Evolutionary conservation across 2,329 filamentous ascomycete genomes (phyloP).

Genomic region (Ceratocystis cacaofunesta): DNA sequence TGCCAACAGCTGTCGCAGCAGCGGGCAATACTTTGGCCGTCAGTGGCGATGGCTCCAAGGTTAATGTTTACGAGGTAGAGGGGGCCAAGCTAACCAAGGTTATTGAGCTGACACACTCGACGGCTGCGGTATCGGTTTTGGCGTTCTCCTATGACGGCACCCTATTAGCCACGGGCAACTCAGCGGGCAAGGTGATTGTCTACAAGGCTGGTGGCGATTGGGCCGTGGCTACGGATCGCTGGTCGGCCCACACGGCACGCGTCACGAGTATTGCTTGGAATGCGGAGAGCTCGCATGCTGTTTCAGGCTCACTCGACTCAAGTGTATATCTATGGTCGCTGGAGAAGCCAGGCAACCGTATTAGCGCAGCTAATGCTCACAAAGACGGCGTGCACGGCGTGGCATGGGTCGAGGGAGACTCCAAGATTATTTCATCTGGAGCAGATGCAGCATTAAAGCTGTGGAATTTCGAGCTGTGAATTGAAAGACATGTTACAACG

Average conservation of each 20-base stretch:
- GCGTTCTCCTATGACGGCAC: constrained; percentile 68
- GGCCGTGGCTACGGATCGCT: constrained; percentile 61
- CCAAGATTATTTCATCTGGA: constrained; percentile 61
- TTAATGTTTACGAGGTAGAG: constrained; percentile 50
- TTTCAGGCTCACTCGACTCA: constrained; percentile 76
- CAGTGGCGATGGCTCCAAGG: constrained; percentile 56
- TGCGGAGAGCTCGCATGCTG: constrained; percentile 57
- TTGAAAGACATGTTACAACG: background rate
- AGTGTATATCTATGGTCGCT: constrained; percentile 89
- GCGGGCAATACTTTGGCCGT: constrained; percentile 55
- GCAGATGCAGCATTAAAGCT: constrained; percentile 84
- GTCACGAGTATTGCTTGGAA: constrained; percentile 59
- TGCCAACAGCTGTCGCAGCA: constrained; percentile 58
- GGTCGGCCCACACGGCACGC: constrained; percentile 46
- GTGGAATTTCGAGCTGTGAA: constrained; percentile 39
- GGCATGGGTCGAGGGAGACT: constrained; percentile 53
- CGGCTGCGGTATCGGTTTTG: constrained; percentile 61
- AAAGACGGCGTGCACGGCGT: constrained; percentile 91
- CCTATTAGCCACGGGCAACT: constrained; percentile 67
- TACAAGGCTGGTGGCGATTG: constrained; percentile 40
- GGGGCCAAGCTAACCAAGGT: constrained; percentile 40
- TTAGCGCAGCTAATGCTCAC: constrained; percentile 78
- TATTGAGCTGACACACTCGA: constrained; percentile 50
- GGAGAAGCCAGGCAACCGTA: constrained; percentile 63
- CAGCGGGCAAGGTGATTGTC: constrained; percentile 73